Percentiles rank a stretch among this genome's conserved stretches.
Evolutionary conservation across 805 yeast species (phyloP).

Genomic region (Candida nemodendra): DNA sequence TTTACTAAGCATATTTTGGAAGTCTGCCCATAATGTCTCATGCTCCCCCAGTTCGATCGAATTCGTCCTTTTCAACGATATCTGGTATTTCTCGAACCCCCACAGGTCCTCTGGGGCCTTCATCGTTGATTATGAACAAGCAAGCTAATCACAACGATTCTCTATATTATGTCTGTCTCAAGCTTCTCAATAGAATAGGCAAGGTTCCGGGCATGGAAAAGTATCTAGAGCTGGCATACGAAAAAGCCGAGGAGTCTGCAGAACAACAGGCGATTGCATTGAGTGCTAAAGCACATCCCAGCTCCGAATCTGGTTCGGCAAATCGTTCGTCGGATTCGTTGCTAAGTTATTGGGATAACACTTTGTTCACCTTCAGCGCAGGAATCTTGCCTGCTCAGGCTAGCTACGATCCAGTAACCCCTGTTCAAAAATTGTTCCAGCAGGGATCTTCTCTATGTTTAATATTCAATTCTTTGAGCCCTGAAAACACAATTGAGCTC

Average conservation of each 20-base stretch:
- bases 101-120: slow-evolving; percentile 46
- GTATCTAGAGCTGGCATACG: slow-evolving; percentile 60
- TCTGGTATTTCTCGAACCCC: slow-evolving; percentile 31
- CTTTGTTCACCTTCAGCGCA: slow-evolving; percentile 63
- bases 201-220: slow-evolving; percentile 67
- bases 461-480: slow-evolving; percentile 67
- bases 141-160: slow-evolving; percentile 65
- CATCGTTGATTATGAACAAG: slow-evolving; percentile 56
- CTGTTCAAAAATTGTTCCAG: slow-evolving; percentile 82
- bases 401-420: slow-evolving; percentile 89
- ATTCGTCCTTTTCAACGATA: slow-evolving; percentile 17
- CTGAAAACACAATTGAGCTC: slow-evolving; percentile 50
- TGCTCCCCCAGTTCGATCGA: slow-evolving; percentile 27
- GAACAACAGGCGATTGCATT: slow-evolving; percentile 62
- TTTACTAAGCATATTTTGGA: too few species aligned
- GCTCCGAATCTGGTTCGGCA: background rate
- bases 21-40: slow-evolving; percentile 27
- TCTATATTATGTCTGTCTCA: slow-evolving; percentile 62
- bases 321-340: slow-evolving; percentile 2
- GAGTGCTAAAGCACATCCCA: slow-evolving; percentile 22
- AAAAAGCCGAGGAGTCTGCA: slow-evolving; percentile 63
- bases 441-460: slow-evolving; percentile 92
- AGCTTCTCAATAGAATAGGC: slow-evolving; percentile 53
- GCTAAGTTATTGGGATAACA: slow-evolving; percentile 33
- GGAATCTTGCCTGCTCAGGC: slow-evolving; percentile 74